A percentile compares a stretch with the other conserved stretches of the same genome.
phyloP scores from a whole-genome alignment of 2,329 filamentous ascomycete genomes.

The Uncinocarpus reesii region DNA sequence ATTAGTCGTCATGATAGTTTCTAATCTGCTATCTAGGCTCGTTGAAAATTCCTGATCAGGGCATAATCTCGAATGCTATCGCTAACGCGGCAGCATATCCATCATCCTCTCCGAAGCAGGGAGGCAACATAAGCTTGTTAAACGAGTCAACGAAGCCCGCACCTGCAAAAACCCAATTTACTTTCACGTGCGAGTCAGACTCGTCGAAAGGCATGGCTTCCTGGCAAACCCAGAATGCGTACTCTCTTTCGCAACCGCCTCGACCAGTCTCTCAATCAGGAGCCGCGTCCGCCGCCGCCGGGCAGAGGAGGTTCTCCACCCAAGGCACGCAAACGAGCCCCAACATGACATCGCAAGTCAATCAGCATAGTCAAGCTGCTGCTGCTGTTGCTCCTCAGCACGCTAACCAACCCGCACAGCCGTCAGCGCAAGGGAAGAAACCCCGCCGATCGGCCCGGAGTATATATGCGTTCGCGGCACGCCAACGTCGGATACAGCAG shows the following conservation, averaged over 20 bases:
- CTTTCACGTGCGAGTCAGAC: slow-evolving; percentile 89
- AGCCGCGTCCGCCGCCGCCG: slow-evolving; percentile 24
- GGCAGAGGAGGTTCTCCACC: slow-evolving; percentile 37
- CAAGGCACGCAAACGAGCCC: slow-evolving; percentile 49
- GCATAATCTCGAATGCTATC: slow-evolving; percentile 87
- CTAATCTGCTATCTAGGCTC: slow-evolving; percentile 23
- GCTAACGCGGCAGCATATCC: slow-evolving; percentile 69
- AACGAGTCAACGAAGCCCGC: slow-evolving; percentile 56
- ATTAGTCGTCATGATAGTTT: too few relatives aligned
- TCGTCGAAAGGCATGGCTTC: slow-evolving; percentile 62
- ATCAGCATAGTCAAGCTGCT: slow-evolving; percentile 26
- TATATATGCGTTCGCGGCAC: slow-evolving; percentile 64
- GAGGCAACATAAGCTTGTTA: slow-evolving; percentile 69
- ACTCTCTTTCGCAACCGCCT: slow-evolving; percentile 31
- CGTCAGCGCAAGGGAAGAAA: slow-evolving; percentile 48
- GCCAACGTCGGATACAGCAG: slow-evolving; percentile 65
- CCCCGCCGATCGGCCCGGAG: slow-evolving; percentile 57
- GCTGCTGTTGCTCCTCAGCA: slow-evolving; percentile 18
- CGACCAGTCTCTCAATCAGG: slow-evolving; percentile 28
- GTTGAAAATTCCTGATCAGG: slow-evolving; percentile 45
- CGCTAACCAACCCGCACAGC: slow-evolving; percentile 28
- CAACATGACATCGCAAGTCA: slow-evolving; percentile 32
- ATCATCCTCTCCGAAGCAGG: slow-evolving; percentile 48
- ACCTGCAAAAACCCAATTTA: slow-evolving; percentile 78
- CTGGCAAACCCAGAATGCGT: slow-evolving; percentile 54